A percentile compares a stretch with the other conserved stretches of the same genome.
Conservation (phyloP, 495 filamentous ascomycete genomes). For the Cladorrhinum samala region DNA sequence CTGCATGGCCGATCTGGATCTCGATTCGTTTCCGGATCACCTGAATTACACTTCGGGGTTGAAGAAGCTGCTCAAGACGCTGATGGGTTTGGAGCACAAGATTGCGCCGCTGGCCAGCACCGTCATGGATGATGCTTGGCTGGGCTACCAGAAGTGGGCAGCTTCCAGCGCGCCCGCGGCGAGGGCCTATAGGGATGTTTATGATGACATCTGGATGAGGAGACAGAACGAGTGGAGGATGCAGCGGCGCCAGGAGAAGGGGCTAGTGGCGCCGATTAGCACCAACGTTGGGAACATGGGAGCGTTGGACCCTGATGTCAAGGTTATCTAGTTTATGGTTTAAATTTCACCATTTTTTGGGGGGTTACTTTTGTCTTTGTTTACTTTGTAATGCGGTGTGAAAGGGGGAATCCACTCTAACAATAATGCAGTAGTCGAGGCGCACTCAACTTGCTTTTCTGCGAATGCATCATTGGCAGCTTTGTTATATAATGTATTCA, state of each 20-base stretch:
- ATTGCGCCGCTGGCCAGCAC: slow-evolving; percentile 12
- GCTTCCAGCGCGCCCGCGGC: slow-evolving; percentile 19
- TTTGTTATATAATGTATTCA: too few relatives aligned
- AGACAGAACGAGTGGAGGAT: slow-evolving; percentile 13
- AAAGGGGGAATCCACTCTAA: too few relatives aligned
- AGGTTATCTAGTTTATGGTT: too few relatives aligned
- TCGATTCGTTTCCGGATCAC: slow-evolving; percentile 8
- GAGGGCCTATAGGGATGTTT: slow-evolving; percentile 19
- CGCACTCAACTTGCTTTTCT: too few relatives aligned
- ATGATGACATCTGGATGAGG: slow-evolving; percentile 23
- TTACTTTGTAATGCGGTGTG: too few relatives aligned
- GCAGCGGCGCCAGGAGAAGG: neutral
- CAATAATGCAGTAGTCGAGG: too few relatives aligned
- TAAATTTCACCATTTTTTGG: too few relatives aligned
- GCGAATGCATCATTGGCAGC: too few relatives aligned
- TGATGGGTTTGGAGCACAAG: slow-evolving; percentile 20
- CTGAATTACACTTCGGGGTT: slow-evolving; percentile 21
- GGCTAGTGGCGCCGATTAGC: neutral
- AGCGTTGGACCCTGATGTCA: too few relatives aligned
- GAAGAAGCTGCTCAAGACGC: slow-evolving; percentile 13
- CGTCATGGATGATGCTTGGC: slow-evolving; percentile 19
- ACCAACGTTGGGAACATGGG: too few relatives aligned
- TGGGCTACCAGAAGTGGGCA: slow-evolving; percentile 25
- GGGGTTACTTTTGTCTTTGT: too few relatives aligned
- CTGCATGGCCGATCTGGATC: slow-evolving; percentile 23